A percentile compares a stretch with the other conserved stretches of the same genome.
Evolutionary conservation across 208 protist species (phyloP).

Genomic region (Zelonia costaricensis): DNA sequence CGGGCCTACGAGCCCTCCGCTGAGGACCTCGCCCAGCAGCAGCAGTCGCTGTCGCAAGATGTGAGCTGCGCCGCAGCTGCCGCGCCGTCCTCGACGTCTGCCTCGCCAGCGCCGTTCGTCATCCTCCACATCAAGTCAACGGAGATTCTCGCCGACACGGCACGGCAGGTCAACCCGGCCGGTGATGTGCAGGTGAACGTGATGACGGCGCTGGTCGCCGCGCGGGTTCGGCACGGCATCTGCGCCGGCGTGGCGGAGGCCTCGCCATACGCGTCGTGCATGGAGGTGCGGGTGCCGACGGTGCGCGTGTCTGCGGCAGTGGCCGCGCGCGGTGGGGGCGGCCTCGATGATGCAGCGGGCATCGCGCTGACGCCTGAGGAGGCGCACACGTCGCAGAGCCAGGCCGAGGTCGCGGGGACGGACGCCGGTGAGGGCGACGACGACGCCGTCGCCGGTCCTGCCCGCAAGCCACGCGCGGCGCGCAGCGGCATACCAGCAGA

Average conservation of each 20-base stretch:
- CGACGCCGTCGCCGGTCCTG: not conserved
- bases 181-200: conserved; percentile 54
- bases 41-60: not conserved
- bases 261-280: conserved; percentile 38
- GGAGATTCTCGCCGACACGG: conserved; percentile 46
- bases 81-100: not conserved
- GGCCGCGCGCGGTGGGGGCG: not conserved
- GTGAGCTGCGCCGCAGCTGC: not conserved
- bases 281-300: conserved; percentile 39
- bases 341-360: not conserved
- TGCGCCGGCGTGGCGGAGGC: conserved; percentile 44
- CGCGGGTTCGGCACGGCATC: conserved; percentile 51
- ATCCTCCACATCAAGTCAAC: conserved; percentile 44
- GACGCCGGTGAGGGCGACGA: not conserved
- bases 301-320: conserved; percentile 12
- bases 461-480: not conserved
- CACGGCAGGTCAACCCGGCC: conserved; percentile 35
- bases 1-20: conserved; percentile 31
- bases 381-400: not conserved
- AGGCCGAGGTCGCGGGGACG: not conserved
- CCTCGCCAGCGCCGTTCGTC: not conserved
- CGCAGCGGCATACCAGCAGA: not conserved
- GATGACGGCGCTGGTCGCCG: conserved; percentile 29
- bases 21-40: conserved; percentile 22
- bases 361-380: not conserved